Evolutionary conservation across 306 rosid species (phyloP), one percentile per base, ranked within the genome.

Genomic region (Casuarina cunninghamiana): DNA sequence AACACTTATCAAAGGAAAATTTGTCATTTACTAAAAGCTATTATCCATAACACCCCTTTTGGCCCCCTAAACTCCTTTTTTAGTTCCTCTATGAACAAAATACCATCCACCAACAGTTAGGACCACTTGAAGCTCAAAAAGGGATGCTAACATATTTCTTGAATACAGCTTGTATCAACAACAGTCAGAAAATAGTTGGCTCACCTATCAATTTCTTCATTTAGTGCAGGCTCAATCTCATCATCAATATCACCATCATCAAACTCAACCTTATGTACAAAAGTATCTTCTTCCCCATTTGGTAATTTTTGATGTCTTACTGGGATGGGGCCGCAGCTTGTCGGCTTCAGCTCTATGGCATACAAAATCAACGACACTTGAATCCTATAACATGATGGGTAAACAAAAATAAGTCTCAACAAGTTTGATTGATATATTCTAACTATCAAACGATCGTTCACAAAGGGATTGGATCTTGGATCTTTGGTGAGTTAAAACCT

Each of bases 151-250:
- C 42, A 42, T 42, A 17, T 67, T 67, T 46, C 50, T 12, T 16
- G 9, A 5, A 32, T 1, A 35, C 15, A 53, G n/a, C 43, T 38
- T 4, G n/a, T 53, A 13, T 53, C 54, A 71, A 35, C 15, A 62
- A 62, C 15, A 35, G 37, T 35, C 50, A 42, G 7, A 42, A 42
- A 67, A 26, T 67, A 41, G 50, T 67, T 8, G 50, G 55, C 68
- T 45, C 80, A 92, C 98, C 97, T 91, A 87, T 95, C 98, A 84
- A 95, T 91, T 87, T 86, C 87, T 85, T 89, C 98, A 88, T 87
- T 85, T 71, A 92, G 80, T 37, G 96, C 98, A 57, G 98, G 97
- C 87, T 95, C 98, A 16, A 94, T 83, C 80, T 90, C 98, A 67
- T 94, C 98, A 73, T 94, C 92, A 69, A 86, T 46, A 81, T 92